Conservation (phyloP, 495 filamentous ascomycete species). For the Cenococcum geophilum region DNA sequence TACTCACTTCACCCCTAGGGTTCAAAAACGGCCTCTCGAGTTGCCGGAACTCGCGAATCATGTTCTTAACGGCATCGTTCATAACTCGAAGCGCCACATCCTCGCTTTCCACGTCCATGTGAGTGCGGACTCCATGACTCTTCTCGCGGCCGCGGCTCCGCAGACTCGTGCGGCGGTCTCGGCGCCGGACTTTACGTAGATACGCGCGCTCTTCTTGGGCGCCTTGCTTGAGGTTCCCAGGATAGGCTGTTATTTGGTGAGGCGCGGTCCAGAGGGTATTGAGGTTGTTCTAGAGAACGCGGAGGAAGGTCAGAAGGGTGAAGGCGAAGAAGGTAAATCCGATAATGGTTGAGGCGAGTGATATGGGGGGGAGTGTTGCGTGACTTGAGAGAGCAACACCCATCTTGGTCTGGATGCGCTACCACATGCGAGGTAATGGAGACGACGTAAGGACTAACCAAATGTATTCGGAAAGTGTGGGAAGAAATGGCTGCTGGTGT, state of each 20-base stretch:
- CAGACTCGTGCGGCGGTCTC: not conserved
- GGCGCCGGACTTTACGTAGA: conserved; percentile 15
- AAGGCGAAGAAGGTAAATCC: conserved; percentile 34
- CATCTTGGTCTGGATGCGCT: conserved; percentile 11
- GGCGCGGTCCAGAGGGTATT: conserved; percentile 26
- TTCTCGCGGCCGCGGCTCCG: conserved; percentile 4
- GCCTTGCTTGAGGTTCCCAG: conserved; percentile 33
- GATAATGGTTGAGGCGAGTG: conserved; percentile 25
- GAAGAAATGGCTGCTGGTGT: too few relatives aligned
- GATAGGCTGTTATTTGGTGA: conserved; percentile 28
- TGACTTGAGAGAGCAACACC: conserved; percentile 28
- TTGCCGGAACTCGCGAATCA: conserved; percentile 25
- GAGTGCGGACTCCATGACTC: conserved; percentile 1
- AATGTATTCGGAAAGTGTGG: too few relatives aligned
- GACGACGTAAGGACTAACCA: too few relatives aligned
- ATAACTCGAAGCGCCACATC: conserved; percentile 20
- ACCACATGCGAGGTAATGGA: too few relatives aligned
- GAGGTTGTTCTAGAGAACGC: conserved; percentile 31
- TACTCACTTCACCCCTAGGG: not conserved
- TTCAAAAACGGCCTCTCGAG: conserved; percentile 33
- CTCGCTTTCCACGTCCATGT: conserved; percentile 4
- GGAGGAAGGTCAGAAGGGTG: conserved; percentile 32
- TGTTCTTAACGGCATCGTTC: conserved; percentile 20
- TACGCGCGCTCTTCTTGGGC: conserved; percentile 31
- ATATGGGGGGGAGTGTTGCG: conserved; percentile 23